These are phyloP conservation scores for Ascochyta lentis DNA, from an alignment of 2,329 filamentous ascomycete genomes.

Conservation along the genomic window DNA sequence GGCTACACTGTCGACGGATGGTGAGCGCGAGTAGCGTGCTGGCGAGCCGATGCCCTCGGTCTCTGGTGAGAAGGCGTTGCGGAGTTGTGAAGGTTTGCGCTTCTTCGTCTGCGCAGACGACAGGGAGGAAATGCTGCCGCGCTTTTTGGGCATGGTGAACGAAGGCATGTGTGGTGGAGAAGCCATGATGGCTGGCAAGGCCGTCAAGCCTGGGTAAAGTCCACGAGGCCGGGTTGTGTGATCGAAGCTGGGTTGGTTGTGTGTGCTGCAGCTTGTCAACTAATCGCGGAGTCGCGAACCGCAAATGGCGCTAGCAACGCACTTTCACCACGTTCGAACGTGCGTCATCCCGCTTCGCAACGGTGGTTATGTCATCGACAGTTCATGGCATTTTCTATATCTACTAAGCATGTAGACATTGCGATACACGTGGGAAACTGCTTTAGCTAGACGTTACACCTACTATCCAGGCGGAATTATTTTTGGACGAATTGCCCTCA, in stretches of 20 bases:
- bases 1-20: conserved; percentile 67
- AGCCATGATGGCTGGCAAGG: conserved; percentile 53
- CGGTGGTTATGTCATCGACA: conserved; percentile 39
- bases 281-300: conserved; percentile 21
- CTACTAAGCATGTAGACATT: conserved; percentile 19
- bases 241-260: conserved; percentile 4
- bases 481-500: too few species aligned
- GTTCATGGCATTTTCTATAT: conserved; percentile 7
- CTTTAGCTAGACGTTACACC: too few species aligned
- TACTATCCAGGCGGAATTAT: too few species aligned
- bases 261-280: conserved; percentile 2
- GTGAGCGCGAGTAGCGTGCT: conserved; percentile 66
- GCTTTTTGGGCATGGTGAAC: conserved; percentile 67
- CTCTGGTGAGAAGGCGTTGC: conserved; percentile 80
- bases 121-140: conserved; percentile 62
- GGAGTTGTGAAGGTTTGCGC: conserved; percentile 76
- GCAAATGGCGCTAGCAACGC: conserved; percentile 21
- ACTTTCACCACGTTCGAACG: conserved; percentile 21
- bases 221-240: background rate
- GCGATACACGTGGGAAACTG: background rate
- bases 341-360: conserved; percentile 19
- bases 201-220: background rate
- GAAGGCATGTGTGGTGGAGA: conserved; percentile 63
- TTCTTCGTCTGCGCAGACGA: conserved; percentile 62
- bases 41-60: conserved; percentile 57